phyloP scores from a whole-genome alignment of 2,329 filamentous ascomycete genomes.

The Paracoccidioides lutzii region DNA sequence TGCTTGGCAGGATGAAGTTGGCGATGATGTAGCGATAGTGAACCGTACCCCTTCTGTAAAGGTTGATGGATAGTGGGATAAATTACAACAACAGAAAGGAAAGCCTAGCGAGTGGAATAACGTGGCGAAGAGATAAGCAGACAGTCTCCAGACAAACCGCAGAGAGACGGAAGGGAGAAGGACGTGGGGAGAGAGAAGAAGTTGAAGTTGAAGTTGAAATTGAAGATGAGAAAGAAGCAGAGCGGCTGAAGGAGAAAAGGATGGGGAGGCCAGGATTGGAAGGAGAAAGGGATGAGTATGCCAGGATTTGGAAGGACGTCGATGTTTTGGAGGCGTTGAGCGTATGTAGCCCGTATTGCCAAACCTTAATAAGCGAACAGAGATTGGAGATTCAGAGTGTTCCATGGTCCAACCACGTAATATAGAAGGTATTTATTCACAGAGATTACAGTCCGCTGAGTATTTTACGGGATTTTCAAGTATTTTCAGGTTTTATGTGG shows the following conservation, averaged over 20 bases:
- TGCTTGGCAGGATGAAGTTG: background rate
- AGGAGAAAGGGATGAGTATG: too few species aligned
- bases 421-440: too few species aligned
- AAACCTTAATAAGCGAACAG: too few species aligned
- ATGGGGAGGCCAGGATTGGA: background rate
- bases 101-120: background rate
- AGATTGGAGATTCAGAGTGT: too few species aligned
- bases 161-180: background rate
- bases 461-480: too few species aligned
- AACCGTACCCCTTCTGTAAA: background rate
- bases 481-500: too few species aligned
- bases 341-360: too few species aligned
- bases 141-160: too few species aligned
- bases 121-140: background rate
- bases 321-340: too few species aligned
- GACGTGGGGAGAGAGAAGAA: background rate
- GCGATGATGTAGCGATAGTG: background rate
- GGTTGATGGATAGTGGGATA: slow-evolving; percentile 9
- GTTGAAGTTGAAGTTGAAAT: background rate
- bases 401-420: too few species aligned
- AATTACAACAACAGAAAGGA: slow-evolving; percentile 9
- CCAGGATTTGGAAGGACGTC: too few species aligned
- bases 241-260: background rate
- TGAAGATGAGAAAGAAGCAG: background rate
- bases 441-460: too few species aligned